Percentiles rank a stretch among this genome's conserved stretches.
phyloP scores from a whole-genome alignment of 2,329 filamentous ascomycete species.

The Ascocoryne sarcoides region DNA sequence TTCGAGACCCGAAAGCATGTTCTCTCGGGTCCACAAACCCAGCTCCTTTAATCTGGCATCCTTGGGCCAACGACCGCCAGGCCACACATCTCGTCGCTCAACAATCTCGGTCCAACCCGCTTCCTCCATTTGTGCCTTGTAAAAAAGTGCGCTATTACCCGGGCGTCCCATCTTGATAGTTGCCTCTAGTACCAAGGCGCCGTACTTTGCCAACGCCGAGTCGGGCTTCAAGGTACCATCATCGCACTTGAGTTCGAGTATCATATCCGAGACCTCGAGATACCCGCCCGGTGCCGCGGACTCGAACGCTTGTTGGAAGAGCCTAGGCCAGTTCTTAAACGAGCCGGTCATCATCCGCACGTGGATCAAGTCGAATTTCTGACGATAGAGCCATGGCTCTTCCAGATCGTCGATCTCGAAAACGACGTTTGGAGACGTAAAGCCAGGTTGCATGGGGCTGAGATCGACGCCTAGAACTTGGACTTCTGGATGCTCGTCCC shows the following conservation, averaged over 20 bases:
- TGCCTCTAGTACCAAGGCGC: background rate
- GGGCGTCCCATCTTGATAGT: background rate
- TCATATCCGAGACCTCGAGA: slow-evolving; percentile 6
- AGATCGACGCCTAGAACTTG: slow-evolving; percentile 31
- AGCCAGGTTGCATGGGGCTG: slow-evolving; percentile 32
- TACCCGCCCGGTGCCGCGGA: slow-evolving; percentile 5
- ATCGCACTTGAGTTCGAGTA: background rate
- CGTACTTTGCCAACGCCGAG: background rate
- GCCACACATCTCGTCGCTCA: slow-evolving; percentile 35
- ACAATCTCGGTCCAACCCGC: slow-evolving; percentile 36
- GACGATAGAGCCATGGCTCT: slow-evolving; percentile 43
- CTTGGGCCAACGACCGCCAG: slow-evolving; percentile 39
- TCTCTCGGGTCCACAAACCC: slow-evolving; percentile 26
- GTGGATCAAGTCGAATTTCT: slow-evolving; percentile 51
- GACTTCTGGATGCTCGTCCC: slow-evolving; percentile 14
- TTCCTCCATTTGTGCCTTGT: slow-evolving; percentile 24
- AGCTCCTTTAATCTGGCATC: slow-evolving; percentile 38
- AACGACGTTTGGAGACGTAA: slow-evolving; percentile 45
- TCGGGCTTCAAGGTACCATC: slow-evolving; percentile 2
- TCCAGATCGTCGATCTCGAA: slow-evolving; percentile 52
- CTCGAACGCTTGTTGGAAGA: background rate
- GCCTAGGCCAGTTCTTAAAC: slow-evolving; percentile 2
- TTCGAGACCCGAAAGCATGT: slow-evolving; percentile 4
- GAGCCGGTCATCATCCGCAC: slow-evolving; percentile 31
- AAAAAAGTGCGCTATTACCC: slow-evolving; percentile 12